phyloP scores from a whole-genome alignment of 2,329 filamentous ascomycete genomes.

The Thielaviopsis populi region DNA sequence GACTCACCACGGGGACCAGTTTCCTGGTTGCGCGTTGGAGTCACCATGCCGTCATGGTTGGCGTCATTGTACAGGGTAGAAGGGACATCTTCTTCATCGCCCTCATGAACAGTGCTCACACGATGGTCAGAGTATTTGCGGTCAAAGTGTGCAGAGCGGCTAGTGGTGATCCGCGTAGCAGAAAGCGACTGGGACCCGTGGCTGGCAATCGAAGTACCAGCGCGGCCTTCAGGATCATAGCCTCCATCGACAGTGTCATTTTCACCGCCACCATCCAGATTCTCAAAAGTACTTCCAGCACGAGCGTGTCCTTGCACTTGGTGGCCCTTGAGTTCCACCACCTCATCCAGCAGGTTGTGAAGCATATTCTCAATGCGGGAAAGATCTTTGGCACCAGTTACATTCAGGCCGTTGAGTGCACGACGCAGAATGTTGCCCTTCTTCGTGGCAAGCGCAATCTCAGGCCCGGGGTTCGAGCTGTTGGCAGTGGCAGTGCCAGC shows the following conservation, averaged over 20 bases:
- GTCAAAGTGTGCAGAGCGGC: constrained; percentile 56
- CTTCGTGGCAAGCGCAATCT: constrained; percentile 49
- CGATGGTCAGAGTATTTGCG: constrained; percentile 57
- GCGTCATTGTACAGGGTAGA: constrained; percentile 29
- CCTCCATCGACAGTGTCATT: constrained; percentile 55
- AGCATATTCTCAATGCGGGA: constrained; percentile 83
- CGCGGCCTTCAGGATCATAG: constrained; percentile 43
- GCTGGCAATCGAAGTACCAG: constrained; percentile 32
- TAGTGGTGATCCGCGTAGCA: constrained; percentile 32
- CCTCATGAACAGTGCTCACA: constrained; percentile 79
- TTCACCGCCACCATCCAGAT: constrained; percentile 48
- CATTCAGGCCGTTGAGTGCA: constrained; percentile 78
- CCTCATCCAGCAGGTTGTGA: constrained; percentile 79
- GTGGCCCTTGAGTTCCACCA: constrained; percentile 63
- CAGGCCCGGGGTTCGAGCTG: constrained; percentile 28
- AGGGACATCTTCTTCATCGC: constrained; percentile 51
- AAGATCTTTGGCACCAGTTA: constrained; percentile 77
- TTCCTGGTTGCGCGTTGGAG: constrained; percentile 1
- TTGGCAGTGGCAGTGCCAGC: constrained; percentile 26
- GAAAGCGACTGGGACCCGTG: constrained; percentile 24
- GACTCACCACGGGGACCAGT: constrained; percentile 13
- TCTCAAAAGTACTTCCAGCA: constrained; percentile 50
- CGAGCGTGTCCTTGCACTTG: constrained; percentile 30
- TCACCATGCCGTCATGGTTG: constrained; percentile 27
- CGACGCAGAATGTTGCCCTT: constrained; percentile 87